Evolutionary conservation across 306 rosid species (phyloP).

Genomic region (Castanospermum australe): DNA sequence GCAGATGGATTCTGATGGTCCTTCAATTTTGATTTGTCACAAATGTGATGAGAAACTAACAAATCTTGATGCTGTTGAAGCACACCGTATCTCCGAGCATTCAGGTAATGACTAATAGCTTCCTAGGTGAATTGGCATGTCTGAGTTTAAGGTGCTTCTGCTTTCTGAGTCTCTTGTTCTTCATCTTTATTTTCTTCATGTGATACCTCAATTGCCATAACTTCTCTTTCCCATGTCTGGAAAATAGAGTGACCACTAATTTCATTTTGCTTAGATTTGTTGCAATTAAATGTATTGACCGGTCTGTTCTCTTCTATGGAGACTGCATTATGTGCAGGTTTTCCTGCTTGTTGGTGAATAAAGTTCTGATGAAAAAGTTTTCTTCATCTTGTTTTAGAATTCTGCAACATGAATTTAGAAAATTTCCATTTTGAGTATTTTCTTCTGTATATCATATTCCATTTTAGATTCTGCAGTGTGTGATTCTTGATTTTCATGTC

Average conservation of each 20-base stretch:
- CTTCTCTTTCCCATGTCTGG: background rate
- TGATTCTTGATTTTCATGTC: background rate
- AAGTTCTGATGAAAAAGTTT: background rate
- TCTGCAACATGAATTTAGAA: background rate
- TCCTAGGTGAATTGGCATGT: background rate
- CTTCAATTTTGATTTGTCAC: conserved; percentile 27
- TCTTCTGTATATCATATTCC: background rate
- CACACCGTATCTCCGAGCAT: conserved; percentile 38
- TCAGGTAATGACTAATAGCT: conserved; percentile 43
- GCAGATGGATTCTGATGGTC: conserved; percentile 23
- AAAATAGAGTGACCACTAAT: background rate
- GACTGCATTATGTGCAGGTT: background rate
- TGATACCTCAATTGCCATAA: background rate
- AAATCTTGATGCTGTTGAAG: conserved; percentile 35
- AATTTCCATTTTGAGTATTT: background rate
- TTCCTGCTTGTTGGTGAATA: background rate
- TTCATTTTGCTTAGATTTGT: background rate
- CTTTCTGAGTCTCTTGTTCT: background rate
- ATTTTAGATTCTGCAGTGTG: background rate
- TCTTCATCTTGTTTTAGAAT: background rate
- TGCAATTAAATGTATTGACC: background rate
- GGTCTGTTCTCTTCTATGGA: background rate
- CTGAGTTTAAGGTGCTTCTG: background rate
- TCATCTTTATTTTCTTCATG: background rate
- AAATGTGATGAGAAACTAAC: conserved; percentile 41